Conservation (phyloP, 192 early-diverging fungal species). For the Coemansia sp. region DNA sequence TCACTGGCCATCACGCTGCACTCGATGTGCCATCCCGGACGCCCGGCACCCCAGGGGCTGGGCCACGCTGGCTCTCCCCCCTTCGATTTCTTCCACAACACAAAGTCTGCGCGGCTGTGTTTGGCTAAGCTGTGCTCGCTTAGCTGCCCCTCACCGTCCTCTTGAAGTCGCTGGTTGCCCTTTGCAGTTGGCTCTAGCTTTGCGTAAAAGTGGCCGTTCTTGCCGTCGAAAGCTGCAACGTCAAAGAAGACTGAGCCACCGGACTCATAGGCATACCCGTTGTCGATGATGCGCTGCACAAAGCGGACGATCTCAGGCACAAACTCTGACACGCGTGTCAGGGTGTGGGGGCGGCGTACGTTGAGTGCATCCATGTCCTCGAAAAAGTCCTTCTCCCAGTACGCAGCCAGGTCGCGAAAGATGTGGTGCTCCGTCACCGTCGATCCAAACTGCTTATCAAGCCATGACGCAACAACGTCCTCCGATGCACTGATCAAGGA, state of each 20-base stretch:
- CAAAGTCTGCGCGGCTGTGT: conserved; percentile 81
- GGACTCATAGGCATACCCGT: conserved; percentile 92
- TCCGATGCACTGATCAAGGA: conserved; percentile 22
- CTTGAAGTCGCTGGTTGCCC: conserved; percentile 71
- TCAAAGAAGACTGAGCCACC: conserved; percentile 90
- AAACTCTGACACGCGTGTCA: conserved; percentile 96
- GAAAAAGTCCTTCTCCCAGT: conserved; percentile 94
- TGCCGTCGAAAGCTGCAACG: conserved; percentile 76
- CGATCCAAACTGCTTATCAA: conserved; percentile 51
- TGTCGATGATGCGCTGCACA: conserved; percentile 89
- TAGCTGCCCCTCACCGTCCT: conserved; percentile 89
- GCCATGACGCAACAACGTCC: conserved; percentile 45
- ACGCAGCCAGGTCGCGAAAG: conserved; percentile 90
- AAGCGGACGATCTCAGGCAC: conserved; percentile 90
- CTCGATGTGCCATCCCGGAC: conserved; percentile 99
- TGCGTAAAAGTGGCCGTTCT: conserved; percentile 85
- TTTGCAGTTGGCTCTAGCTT: conserved; percentile 92
- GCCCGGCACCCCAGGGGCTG: conserved; percentile 89
- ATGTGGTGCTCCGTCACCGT: conserved; percentile 84
- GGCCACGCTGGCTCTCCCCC: conserved; percentile 92
- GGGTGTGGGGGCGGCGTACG: conserved; percentile 79
- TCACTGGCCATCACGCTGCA: conserved; percentile 98
- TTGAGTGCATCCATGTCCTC: conserved; percentile 90
- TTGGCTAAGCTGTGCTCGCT: conserved; percentile 67
- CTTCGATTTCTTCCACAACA: conserved; percentile 94